phyloP scores from a whole-genome alignment of 1,139 yeast genomes.

The Trichomonascaceae sp. region DNA sequence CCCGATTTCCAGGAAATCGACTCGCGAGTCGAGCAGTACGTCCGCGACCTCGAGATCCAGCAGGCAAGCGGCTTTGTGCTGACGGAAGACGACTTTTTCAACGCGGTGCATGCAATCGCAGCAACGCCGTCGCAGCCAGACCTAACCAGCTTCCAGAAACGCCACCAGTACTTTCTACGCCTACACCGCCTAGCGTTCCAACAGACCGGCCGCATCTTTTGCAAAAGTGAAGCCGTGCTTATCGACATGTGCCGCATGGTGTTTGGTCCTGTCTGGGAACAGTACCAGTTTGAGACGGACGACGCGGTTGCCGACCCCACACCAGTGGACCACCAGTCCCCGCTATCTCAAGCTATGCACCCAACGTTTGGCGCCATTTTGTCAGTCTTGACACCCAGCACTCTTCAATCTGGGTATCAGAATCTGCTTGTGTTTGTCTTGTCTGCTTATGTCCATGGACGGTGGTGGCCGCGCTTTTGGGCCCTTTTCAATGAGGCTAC shows the following conservation, averaged over 20 bases:
- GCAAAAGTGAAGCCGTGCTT: too few relatives aligned
- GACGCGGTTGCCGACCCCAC: too few relatives aligned
- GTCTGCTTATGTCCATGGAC: constrained; percentile 28
- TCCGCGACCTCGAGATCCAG: too few relatives aligned
- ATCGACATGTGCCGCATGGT: too few relatives aligned
- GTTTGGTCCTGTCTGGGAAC: too few relatives aligned
- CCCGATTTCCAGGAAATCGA: too few relatives aligned
- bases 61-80: constrained; percentile 22
- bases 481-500: constrained; percentile 19
- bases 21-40: too few relatives aligned
- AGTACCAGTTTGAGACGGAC: too few relatives aligned
- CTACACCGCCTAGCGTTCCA: constrained; percentile 18
- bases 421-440: constrained; percentile 23
- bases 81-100: constrained; percentile 20
- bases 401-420: constrained; percentile 8
- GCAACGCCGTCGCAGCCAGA: constrained; percentile 4
- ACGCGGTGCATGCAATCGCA: constrained; percentile 19
- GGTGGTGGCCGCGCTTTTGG: constrained; percentile 27
- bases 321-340: too few relatives aligned
- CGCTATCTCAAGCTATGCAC: too few relatives aligned
- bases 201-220: constrained; percentile 17
- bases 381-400: too few relatives aligned
- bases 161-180: constrained; percentile 17
- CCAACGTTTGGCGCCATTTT: too few relatives aligned
- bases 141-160: constrained; percentile 13